Percentiles rank a stretch among this genome's conserved stretches.
Evolutionary conservation across 169 alveolate genomes (phyloP).

Genomic region (Babesia gibsoni): DNA sequence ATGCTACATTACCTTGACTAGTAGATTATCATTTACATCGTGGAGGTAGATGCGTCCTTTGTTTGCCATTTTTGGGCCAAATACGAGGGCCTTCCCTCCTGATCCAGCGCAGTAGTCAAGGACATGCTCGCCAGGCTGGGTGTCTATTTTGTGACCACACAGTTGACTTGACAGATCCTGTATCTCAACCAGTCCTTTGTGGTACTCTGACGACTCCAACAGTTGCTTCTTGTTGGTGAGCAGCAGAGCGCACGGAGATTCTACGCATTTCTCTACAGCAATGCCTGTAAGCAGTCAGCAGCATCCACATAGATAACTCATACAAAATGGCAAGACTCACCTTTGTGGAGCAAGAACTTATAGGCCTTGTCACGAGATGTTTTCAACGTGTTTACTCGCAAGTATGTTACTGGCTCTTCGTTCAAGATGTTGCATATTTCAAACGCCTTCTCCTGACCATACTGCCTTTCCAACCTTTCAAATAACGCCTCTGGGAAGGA

Average conservation of each 20-base stretch:
- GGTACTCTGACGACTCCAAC: constrained; percentile 83
- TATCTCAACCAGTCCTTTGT: constrained; percentile 87
- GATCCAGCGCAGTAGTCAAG: constrained; percentile 93
- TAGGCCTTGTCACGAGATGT: constrained; percentile 71
- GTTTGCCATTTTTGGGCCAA: constrained; percentile 85
- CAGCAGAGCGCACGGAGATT: constrained; percentile 84
- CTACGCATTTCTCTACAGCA: constrained; percentile 79
- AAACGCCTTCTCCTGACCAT: constrained; percentile 75
- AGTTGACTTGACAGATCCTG: constrained; percentile 90
- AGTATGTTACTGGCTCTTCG: constrained; percentile 80
- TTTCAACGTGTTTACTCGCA: constrained; percentile 75
- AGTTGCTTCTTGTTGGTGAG: constrained; percentile 74
- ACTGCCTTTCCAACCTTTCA: constrained; percentile 67
- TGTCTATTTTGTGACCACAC: constrained; percentile 70
- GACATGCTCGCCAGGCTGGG: constrained; percentile 87
- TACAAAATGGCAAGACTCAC: not conserved
- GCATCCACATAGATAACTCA: too few relatives aligned
- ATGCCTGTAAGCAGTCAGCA: constrained; percentile 65
- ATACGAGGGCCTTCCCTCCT: constrained; percentile 91
- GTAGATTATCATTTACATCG: constrained; percentile 78
- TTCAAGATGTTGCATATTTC: constrained; percentile 77
- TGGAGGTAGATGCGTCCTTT: constrained; percentile 88
- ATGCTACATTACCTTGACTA: constrained; percentile 46
- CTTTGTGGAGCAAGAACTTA: constrained; percentile 71
- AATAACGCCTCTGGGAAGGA: constrained; percentile 82